Base-by-base conservation (phyloP, 2,329 filamentous ascomycete genomes). In the Scytalidium sp. region DNA sequence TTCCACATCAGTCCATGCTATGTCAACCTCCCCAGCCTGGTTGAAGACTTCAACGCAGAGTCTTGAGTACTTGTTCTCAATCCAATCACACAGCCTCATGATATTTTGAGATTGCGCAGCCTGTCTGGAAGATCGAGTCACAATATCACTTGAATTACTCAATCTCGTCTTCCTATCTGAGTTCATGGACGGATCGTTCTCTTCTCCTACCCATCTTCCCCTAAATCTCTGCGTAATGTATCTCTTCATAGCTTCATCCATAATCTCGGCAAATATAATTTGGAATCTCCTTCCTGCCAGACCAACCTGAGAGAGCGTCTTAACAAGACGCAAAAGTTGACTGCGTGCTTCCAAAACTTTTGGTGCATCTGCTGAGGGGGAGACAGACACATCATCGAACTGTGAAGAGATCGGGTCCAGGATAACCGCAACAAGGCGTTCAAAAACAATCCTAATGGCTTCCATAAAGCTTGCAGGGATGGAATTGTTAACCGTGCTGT, bases 251-350 rank as follows among this genome's bases (percentile, higher is more conserved):
- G 85, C 74, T 29, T 70, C 70, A 61, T 90, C 78, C 75, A 90
- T 84, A 21, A 87, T 76, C 64, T 87, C 83, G 15, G 86, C 88
- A 60, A 90, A 85, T 29, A 87, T 73, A 23, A 86, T 78, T 60
- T 90, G 84, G 46, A 88, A 87, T 44, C 72, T 75, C 59, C 88
- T 83, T 21, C 85, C 85, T 1, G 83, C 83, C 17, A 91, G 70
- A 0, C 87, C 88, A 19, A 90, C 81, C 43, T 79, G 75, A 56
- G 78, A 72, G 15, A 91, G 69, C 8, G 80, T 78, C 44, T 79
- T 75, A 2, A 87, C 70, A 17, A 89, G 67, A 39, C 73, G 64
- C 23, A 81, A 66, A 43, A 88, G 68, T 45, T 80, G 75, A 25
- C 73, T 69, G 29, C 75, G 72, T 50, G 78, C 72, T 45, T 59